A percentile compares a stretch with the other conserved stretches of the same genome.
Evolutionary conservation across 2,329 filamentous ascomycete species (phyloP).

Genomic region (Monilinia fructicola): DNA sequence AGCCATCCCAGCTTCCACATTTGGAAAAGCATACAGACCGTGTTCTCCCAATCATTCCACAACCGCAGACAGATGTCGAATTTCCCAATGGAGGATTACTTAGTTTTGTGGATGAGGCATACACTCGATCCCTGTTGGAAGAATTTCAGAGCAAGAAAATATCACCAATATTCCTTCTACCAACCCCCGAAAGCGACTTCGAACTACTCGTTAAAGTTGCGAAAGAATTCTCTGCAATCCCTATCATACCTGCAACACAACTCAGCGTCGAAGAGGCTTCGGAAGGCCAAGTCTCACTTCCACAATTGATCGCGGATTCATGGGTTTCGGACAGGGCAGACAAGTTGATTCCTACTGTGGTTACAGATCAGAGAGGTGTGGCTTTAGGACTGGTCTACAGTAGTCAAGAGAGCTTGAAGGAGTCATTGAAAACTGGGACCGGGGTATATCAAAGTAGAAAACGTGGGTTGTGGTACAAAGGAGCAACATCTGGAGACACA

Average conservation of each 20-base stretch:
- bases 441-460: conserved; percentile 95
- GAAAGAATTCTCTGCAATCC: conserved; percentile 52
- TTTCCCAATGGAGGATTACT: conserved; percentile 39
- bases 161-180: conserved; percentile 37
- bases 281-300: conserved; percentile 60
- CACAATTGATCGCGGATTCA: conserved; percentile 68
- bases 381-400: conserved; percentile 92
- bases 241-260: conserved; percentile 68
- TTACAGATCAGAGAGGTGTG: conserved; percentile 82
- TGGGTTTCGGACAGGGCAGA: conserved; percentile 82
- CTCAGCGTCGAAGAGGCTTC: conserved; percentile 67
- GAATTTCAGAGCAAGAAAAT: conserved; percentile 33
- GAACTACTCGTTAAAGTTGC: conserved; percentile 32
- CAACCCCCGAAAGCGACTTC: conserved; percentile 28
- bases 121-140: conserved; percentile 38
- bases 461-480: conserved; percentile 94
- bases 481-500: conserved; percentile 88
- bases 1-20: conserved; percentile 63
- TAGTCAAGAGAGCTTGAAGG: conserved; percentile 83
- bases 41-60: conserved; percentile 50
- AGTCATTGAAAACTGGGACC: conserved; percentile 75
- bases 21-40: conserved; percentile 57
- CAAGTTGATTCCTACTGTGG: conserved; percentile 82
- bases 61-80: conserved; percentile 18
- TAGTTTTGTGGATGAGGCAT: conserved; percentile 45